These are phyloP conservation scores for Xerophyta viscosa DNA, from an alignment of 106 monocot species.

Conservation along the genomic window DNA sequence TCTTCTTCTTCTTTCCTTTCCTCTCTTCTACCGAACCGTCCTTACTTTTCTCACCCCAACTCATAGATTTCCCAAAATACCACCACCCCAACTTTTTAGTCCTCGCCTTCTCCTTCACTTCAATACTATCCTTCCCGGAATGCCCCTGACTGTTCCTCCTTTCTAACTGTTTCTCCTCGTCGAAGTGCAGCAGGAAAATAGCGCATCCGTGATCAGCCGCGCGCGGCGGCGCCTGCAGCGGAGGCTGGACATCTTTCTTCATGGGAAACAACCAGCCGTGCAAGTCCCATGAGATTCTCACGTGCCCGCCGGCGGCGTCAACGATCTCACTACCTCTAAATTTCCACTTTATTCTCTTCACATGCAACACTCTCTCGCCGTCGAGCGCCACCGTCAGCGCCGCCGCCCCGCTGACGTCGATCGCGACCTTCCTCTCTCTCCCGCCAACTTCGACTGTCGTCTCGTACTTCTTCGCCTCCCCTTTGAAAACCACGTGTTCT, in stretches of 20 bases:
- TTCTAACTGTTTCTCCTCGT: slow-evolving; percentile 15
- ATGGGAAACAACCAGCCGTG: slow-evolving; percentile 66
- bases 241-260: neutral
- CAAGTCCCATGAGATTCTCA: slow-evolving; percentile 84
- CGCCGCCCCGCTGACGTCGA: slow-evolving; percentile 20
- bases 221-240: neutral
- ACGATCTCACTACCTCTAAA: slow-evolving; percentile 77
- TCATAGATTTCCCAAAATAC: slow-evolving; percentile 22
- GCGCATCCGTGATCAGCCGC: slow-evolving; percentile 27
- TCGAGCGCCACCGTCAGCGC: slow-evolving; percentile 47
- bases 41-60: slow-evolving; percentile 43
- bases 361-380: slow-evolving; percentile 43
- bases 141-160: slow-evolving; percentile 1
- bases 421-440: slow-evolving; percentile 37
- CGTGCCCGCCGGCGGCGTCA: slow-evolving; percentile 29
- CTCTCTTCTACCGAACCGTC: slow-evolving; percentile 6
- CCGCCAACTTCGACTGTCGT: slow-evolving; percentile 40
- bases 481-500: slow-evolving; percentile 57
- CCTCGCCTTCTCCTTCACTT: no score
- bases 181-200: slow-evolving; percentile 59
- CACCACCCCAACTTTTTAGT: no score
- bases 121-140: slow-evolving; percentile 6
- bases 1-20: slow-evolving; percentile 14
- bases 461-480: slow-evolving; percentile 20
- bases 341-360: slow-evolving; percentile 67